Percentiles rank a stretch among this genome's conserved stretches.
phyloP scores from a whole-genome alignment of 2,329 filamentous ascomycete species.

The Cladophialophora bantiana region DNA sequence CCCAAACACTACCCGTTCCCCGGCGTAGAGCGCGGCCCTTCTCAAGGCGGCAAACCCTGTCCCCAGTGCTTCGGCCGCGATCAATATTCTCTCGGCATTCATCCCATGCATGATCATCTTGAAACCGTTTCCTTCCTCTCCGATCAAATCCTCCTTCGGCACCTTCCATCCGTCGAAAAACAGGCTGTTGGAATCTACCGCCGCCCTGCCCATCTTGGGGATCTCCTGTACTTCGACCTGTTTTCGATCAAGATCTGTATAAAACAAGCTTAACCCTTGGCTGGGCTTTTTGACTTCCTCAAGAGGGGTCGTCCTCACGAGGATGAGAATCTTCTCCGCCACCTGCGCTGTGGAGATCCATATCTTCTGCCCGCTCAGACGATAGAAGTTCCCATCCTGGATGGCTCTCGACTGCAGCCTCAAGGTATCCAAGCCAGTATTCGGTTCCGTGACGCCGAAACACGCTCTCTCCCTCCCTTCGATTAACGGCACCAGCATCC shows the following conservation, averaged over 20 bases:
- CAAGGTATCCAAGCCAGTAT: slow-evolving; percentile 54
- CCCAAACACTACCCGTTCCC: slow-evolving; percentile 61
- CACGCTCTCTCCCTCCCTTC: slow-evolving; percentile 51
- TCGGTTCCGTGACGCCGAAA: slow-evolving; percentile 54
- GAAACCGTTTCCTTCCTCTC: slow-evolving; percentile 54
- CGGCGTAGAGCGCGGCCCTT: slow-evolving; percentile 55
- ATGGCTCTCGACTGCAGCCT: slow-evolving; percentile 50
- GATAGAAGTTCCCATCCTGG: slow-evolving; percentile 44
- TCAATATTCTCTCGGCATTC: slow-evolving; percentile 50
- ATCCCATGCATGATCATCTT: slow-evolving; percentile 53
- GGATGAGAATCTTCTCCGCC: slow-evolving; percentile 54
- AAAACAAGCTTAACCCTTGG: slow-evolving; percentile 55
- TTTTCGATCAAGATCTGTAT: slow-evolving; percentile 51
- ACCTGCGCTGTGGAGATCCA: slow-evolving; percentile 57
- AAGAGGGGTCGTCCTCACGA: slow-evolving; percentile 52
- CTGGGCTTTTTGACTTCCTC: slow-evolving; percentile 52
- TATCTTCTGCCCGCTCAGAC: slow-evolving; percentile 52
- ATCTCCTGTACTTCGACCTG: slow-evolving; percentile 54
- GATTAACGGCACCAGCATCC: slow-evolving; percentile 51
- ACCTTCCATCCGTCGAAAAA: slow-evolving; percentile 56
- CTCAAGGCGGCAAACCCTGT: slow-evolving; percentile 55
- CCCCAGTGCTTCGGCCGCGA: slow-evolving; percentile 52
- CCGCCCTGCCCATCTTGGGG: slow-evolving; percentile 55
- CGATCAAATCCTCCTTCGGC: slow-evolving; percentile 50
- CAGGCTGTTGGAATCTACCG: slow-evolving; percentile 54